These are phyloP conservation scores for Silybum marianum DNA, from an alignment of 129 eudicot genomes.

Conservation along the genomic window DNA sequence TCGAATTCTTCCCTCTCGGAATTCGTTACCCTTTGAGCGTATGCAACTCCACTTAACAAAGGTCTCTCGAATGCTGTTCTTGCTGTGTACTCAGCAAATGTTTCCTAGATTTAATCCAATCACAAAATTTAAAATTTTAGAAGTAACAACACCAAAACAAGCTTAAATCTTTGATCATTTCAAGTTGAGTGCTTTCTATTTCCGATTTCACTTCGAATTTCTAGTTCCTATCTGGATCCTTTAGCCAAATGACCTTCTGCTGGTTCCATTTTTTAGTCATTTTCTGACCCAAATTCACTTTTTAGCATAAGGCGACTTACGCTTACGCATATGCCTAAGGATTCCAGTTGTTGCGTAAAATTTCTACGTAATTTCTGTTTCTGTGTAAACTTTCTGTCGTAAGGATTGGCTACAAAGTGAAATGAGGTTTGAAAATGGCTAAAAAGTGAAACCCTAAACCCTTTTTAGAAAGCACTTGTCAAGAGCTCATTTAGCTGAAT, in stretches of 20 bases:
- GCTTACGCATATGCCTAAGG: too few relatives aligned
- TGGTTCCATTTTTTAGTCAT: too few relatives aligned
- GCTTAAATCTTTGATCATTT: background rate
- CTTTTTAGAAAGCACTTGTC: too few relatives aligned
- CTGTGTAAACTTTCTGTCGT: too few relatives aligned
- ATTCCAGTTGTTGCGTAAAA: too few relatives aligned
- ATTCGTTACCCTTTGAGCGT: constrained; percentile 64
- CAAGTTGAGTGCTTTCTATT: background rate
- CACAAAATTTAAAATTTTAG: background rate
- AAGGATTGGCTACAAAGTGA: too few relatives aligned
- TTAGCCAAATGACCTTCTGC: background rate
- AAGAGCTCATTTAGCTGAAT: background rate
- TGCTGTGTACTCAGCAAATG: constrained; percentile 87
- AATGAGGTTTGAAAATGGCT: too few relatives aligned
- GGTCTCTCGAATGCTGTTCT: constrained; percentile 92
- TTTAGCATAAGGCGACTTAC: too few relatives aligned
- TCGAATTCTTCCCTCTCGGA: constrained; percentile 76
- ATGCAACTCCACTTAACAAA: constrained; percentile 76
- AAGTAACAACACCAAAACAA: background rate
- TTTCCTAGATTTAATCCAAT: constrained; percentile 48
- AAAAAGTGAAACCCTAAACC: too few relatives aligned
- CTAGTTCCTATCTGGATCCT: background rate
- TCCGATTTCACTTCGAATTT: background rate
- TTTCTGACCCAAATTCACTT: too few relatives aligned
- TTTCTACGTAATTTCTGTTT: too few relatives aligned